A percentile compares a stretch with the other conserved stretches of the same genome.
Evolutionary conservation across 2,329 filamentous ascomycete species (phyloP).

Genomic region (Rugonectria rugulosa): DNA sequence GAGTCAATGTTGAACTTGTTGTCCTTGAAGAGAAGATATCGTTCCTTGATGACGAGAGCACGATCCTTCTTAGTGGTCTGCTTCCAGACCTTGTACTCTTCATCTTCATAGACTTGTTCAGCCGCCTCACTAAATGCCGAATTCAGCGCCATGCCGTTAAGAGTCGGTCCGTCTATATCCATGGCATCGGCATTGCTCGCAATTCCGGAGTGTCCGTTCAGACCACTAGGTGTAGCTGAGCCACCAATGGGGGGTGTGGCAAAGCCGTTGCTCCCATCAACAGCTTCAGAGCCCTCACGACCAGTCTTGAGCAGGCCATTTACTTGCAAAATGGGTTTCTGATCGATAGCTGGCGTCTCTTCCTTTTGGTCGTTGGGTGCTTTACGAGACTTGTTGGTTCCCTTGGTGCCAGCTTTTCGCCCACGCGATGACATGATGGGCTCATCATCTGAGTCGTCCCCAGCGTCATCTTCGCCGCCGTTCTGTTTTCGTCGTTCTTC

Average conservation of each 20-base stretch:
- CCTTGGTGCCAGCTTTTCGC: constrained; percentile 80
- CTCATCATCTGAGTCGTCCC: constrained; percentile 94
- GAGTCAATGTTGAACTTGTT: constrained; percentile 87
- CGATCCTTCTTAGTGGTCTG: constrained; percentile 98
- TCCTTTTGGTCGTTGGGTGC: constrained; percentile 78
- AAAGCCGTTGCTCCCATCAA: constrained; percentile 86
- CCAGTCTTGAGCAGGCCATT: constrained; percentile 67
- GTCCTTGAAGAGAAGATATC: constrained; percentile 84
- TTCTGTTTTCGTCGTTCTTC: constrained; percentile 86
- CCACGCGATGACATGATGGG: constrained; percentile 98
- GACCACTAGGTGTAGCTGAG: constrained; percentile 76
- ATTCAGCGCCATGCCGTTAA: constrained; percentile 70
- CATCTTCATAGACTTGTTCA: constrained; percentile 85
- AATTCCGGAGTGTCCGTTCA: constrained; percentile 71
- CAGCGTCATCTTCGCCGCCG: constrained; percentile 81
- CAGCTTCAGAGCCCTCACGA: constrained; percentile 77
- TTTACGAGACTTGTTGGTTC: constrained; percentile 79
- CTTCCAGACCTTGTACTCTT: constrained; percentile 98
- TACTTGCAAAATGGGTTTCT: constrained; percentile 75
- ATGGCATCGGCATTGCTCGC: constrained; percentile 83
- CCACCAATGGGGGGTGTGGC: constrained; percentile 80
- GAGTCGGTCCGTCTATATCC: constrained; percentile 82
- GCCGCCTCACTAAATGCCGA: constrained; percentile 70
- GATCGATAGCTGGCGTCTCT: constrained; percentile 77
- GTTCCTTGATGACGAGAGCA: constrained; percentile 83